These are phyloP conservation scores for Fusarium verticillioides DNA, from an alignment of 2,329 filamentous ascomycete genomes.

Conservation along the genomic window DNA sequence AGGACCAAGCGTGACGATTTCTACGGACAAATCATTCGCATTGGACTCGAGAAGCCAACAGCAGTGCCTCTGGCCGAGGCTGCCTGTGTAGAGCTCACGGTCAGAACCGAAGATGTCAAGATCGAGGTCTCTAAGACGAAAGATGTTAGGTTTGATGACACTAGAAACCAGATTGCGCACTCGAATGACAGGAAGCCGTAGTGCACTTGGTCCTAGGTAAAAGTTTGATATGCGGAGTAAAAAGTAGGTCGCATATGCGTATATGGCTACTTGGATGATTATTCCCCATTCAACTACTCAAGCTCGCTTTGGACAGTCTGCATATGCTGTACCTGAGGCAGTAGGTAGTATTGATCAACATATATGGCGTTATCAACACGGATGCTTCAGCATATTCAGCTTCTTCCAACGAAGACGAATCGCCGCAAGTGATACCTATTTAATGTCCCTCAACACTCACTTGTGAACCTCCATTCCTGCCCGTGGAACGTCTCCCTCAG, in stretches of 20 bases:
- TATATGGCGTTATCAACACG: not conserved
- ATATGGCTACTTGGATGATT: not conserved
- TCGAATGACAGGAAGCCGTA: constrained; percentile 7
- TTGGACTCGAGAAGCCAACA: constrained; percentile 77
- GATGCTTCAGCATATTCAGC: not conserved
- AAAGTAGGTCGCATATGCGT: not conserved
- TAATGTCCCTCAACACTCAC: not conserved
- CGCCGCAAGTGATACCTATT: not conserved
- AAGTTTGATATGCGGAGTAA: not conserved
- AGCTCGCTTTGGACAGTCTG: not conserved
- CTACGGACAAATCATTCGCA: constrained; percentile 63
- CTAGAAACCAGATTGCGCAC: constrained; percentile 13
- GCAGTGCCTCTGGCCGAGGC: constrained; percentile 79
- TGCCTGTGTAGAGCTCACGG: constrained; percentile 68
- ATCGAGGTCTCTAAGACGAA: constrained; percentile 14
- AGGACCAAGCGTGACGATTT: constrained; percentile 31
- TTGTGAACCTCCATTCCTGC: constrained; percentile 54
- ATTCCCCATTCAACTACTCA: not conserved
- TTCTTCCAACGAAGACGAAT: not conserved
- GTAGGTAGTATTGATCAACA: not conserved
- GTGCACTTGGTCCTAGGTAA: not conserved
- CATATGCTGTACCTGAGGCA: constrained; percentile 7
- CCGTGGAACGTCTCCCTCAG: constrained; percentile 77
- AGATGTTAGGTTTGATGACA: constrained; percentile 23
- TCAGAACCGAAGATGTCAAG: constrained; percentile 44